These are phyloP conservation scores for Dentipellis sp. DNA, from an alignment of 768 basidiomycete genomes.

Conservation along the genomic window DNA sequence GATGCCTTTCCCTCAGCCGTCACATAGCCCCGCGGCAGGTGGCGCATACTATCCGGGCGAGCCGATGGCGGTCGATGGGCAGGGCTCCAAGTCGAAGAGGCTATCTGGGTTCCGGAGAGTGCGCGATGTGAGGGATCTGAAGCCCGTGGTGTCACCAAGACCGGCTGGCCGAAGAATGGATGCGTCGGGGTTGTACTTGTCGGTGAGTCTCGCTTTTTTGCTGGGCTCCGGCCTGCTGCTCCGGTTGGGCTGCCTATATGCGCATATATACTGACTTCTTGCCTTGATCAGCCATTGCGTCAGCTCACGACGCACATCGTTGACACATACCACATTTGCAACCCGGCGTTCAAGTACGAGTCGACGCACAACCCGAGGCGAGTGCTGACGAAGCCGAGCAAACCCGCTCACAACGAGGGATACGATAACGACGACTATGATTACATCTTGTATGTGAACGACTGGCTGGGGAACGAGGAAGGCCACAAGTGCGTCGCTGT, in stretches of 20 bases:
- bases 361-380: constrained; percentile 90
- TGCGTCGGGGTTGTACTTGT: constrained; percentile 65
- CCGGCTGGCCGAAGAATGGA: constrained; percentile 69
- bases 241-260: background rate
- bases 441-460: constrained; percentile 98
- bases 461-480: constrained; percentile 90
- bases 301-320: constrained; percentile 80
- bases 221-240: constrained; percentile 2
- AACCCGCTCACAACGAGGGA: constrained; percentile 91
- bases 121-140: constrained; percentile 66
- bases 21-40: constrained; percentile 34
- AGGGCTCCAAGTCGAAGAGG: constrained; percentile 44
- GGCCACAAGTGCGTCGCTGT: constrained; percentile 74
- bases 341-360: constrained; percentile 92
- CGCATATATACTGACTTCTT: constrained; percentile 1
- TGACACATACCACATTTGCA: constrained; percentile 91
- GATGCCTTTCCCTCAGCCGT: constrained; percentile 51
- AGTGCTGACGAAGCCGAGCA: constrained; percentile 96
- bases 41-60: constrained; percentile 51
- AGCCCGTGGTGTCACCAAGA: constrained; percentile 58
- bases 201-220: constrained; percentile 44
- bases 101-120: constrained; percentile 68
- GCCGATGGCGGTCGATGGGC: constrained; percentile 68
- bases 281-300: constrained; percentile 38
- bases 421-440: constrained; percentile 99